Base-by-base conservation (phyloP, 371 early-diverging fungal genomes). In the Mortierella sp. region DNA sequence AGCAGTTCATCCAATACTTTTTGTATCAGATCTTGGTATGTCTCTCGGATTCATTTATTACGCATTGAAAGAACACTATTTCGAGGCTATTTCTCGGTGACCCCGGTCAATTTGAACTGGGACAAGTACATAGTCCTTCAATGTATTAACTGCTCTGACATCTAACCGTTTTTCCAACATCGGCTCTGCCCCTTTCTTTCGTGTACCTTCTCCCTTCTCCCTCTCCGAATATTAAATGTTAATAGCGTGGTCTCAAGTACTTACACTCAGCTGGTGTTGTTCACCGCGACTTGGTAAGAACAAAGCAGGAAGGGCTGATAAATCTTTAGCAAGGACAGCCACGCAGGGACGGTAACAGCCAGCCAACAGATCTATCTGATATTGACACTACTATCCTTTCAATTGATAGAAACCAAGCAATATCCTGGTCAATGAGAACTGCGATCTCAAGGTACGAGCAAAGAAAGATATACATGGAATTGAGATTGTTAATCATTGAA, bases 201-300 rank as follows among this genome's bases (percentile, higher is more conserved):
- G 24, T 52, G 3, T 28, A 30, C 12, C 49, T 24, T 26, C 57
- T 63, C 20, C 26, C 54, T 22, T 66, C 37, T 51, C 32, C 22
- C 65, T 66, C 18, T 22, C 49, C 51, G 32, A 26, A 49, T 62
- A 37, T 55, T 28, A 51, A 12, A 14, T 39, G 24, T 28, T 3
- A 61, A 62, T 79, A 92, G 93, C 89, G 95, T 85, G 96, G 95
- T 26, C 87, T 95, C 71, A 95, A 95, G 85, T 98, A 96, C 77
- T 92, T 98, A 55, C 98, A 98, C 87, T 95, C 97, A 0, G 96
- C 96, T 60, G 97, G 96, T 62, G 96, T 98, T 65, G 94, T 98
- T 58, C 98, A 98, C 84, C 88, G 98, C 69, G 98, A 98, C 84
- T 86, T 98, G 88, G 94, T 93, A 86, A 85, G 84, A 37, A 32